phyloP scores from a whole-genome alignment of 2,329 filamentous ascomycete genomes.

The Chaetomium globosum region DNA sequence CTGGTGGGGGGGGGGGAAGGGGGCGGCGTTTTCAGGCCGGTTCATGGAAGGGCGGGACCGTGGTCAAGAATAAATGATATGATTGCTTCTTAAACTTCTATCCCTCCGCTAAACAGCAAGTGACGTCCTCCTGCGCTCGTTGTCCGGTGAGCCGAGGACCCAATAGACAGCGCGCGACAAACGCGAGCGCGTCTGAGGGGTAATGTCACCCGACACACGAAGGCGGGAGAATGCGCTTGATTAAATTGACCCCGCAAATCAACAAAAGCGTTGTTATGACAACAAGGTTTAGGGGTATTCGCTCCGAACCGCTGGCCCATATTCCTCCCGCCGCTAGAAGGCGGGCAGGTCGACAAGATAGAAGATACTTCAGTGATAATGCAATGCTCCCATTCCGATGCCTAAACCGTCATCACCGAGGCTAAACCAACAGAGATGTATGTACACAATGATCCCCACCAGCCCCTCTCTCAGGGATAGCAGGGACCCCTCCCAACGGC shows the following conservation, averaged over 20 bases:
- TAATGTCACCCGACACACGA: neutral
- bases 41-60: neutral
- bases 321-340: neutral
- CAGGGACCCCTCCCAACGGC: neutral
- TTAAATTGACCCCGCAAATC: neutral
- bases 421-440: conserved; percentile 27
- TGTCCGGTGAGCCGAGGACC: neutral
- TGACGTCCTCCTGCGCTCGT: neutral
- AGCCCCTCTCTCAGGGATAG: neutral
- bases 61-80: neutral
- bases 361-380: conserved; percentile 19
- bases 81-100: neutral
- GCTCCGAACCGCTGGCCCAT: neutral
- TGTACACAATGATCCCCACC: conserved; percentile 28
- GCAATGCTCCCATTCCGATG: conserved; percentile 35
- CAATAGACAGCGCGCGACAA: neutral
- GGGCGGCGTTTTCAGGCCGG: neutral
- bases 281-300: neutral
- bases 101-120: neutral
- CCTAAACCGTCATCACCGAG: conserved; percentile 27
- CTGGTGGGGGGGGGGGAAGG: too few species aligned
- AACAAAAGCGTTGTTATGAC: neutral
- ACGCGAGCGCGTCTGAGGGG: neutral
- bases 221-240: neutral
- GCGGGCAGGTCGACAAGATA: neutral